Base-by-base conservation (phyloP, 2,329 filamentous ascomycete species). In the Aspergillus costaricaensis region DNA sequence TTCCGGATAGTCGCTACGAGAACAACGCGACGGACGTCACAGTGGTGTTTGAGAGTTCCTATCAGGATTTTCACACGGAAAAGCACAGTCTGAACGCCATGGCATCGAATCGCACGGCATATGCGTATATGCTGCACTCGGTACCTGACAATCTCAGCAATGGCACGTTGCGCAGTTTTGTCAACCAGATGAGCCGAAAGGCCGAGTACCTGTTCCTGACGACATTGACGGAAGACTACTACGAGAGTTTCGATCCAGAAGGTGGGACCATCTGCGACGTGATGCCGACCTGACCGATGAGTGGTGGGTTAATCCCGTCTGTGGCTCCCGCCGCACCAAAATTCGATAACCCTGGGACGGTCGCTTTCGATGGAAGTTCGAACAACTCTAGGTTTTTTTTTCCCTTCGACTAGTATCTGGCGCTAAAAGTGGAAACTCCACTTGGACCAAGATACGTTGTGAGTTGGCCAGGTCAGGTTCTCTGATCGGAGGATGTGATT, bases 201-300 rank as follows among this genome's bases (percentile, higher is more conserved):
- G 62, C 62, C n/a, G 60, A 55, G 10, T 64, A 60, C 15, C 52
- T 64, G 43, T 64, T 57, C 52, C 32, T 58, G 21, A 62, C 62
- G 0, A 60, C 57, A 6, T 39, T 57, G 19, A 51, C 25, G 4
- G 52, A 51, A 21, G 30, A 51, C 30, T 64, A 55, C 43, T 64
- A 64, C 23, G 60, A 64, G 43, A 43, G 52, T 19, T 62, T 64
- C 30, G 62, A 64, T 36, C 49, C 60, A 5, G 30, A 36, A 17
- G 43, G 62, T 23, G 44, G 55, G 14, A 38, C 39, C n/a, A 60
- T 64, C 15, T 52, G 44, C 39, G 52, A 60, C 44, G 41, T 57
- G 21, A 59, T 64, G 32, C 57, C 62, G 17, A 57, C 51, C 2
- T 64, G 38, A 58, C 14, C 15, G 12, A 17, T 27, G 5, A 39